A percentile compares a stretch with the other conserved stretches of the same genome.
phyloP scores from a whole-genome alignment of 768 basidiomycete species.

The Gloeophyllum trabeum region DNA sequence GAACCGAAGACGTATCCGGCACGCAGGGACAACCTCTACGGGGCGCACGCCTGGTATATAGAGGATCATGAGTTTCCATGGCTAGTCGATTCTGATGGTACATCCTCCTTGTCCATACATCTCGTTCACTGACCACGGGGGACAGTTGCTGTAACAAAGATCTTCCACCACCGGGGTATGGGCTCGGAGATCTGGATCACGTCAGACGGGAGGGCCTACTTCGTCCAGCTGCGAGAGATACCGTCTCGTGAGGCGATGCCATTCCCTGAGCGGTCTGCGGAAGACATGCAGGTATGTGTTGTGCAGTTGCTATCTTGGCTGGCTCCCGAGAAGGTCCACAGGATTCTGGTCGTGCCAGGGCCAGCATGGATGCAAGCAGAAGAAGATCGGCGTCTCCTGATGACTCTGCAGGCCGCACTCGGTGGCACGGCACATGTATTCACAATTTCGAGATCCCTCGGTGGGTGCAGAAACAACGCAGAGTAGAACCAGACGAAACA shows the following conservation, averaged over 20 bases:
- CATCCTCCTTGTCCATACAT: slow-evolving; percentile 9
- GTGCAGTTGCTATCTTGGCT: too few relatives aligned
- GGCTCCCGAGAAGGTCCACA: too few relatives aligned
- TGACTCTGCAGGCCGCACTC: slow-evolving; percentile 3
- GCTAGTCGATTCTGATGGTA: slow-evolving; percentile 68
- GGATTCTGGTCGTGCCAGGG: too few relatives aligned
- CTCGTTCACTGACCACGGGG: neutral
- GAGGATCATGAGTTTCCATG: slow-evolving; percentile 60
- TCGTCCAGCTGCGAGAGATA: slow-evolving; percentile 51
- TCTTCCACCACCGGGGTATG: slow-evolving; percentile 44
- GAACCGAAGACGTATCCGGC: slow-evolving; percentile 24
- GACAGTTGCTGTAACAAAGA: slow-evolving; percentile 18
- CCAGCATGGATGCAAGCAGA: too few relatives aligned
- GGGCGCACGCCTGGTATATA: slow-evolving; percentile 63
- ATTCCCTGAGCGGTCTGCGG: too few relatives aligned
- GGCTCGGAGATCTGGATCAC: slow-evolving; percentile 77
- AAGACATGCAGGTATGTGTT: too few relatives aligned
- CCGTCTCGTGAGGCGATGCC: slow-evolving; percentile 6
- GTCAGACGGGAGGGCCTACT: slow-evolving; percentile 74
- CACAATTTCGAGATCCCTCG: slow-evolving; percentile 64
- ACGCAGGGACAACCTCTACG: slow-evolving; percentile 20
- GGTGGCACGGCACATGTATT: slow-evolving; percentile 74
- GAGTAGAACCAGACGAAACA: slow-evolving; percentile 35
- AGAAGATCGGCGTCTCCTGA: too few relatives aligned
- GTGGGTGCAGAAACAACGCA: slow-evolving; percentile 72